These are phyloP conservation scores for Dipteronia dyeriana DNA, from an alignment of 345 rosid genomes.

Conservation along the genomic window DNA sequence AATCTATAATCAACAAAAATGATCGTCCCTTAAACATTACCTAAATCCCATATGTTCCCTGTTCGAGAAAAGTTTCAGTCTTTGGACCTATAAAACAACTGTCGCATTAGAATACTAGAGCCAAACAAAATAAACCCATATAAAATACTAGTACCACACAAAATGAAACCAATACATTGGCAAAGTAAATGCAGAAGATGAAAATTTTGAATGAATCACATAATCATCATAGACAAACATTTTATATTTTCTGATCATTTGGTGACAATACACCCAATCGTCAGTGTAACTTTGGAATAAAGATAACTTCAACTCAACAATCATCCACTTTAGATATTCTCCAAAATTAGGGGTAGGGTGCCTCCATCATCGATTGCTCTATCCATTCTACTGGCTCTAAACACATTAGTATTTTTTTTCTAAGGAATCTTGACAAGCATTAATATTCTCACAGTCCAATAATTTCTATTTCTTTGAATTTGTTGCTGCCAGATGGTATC, in stretches of 20 bases:
- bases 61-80: conserved; percentile 89
- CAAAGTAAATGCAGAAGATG: not conserved
- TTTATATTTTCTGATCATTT: not conserved
- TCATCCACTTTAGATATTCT: not conserved
- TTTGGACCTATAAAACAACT: conserved; percentile 73
- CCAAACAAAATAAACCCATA: not conserved
- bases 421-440: not conserved
- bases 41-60: conserved; percentile 97
- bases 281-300: not conserved
- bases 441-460: not conserved
- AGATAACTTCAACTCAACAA: not conserved
- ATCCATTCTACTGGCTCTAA: not conserved
- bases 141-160: not conserved
- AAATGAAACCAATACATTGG: not conserved
- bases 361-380: not conserved
- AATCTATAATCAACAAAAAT: not conserved
- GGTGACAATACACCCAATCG: not conserved
- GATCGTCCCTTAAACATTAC: conserved; percentile 34
- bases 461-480: not conserved
- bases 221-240: not conserved
- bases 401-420: not conserved
- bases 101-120: conserved; percentile 26
- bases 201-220: not conserved
- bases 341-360: not conserved
- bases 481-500: not conserved